Evolutionary conservation across 2,329 filamentous ascomycete species (phyloP), one percentile per base, ranked within the genome.

Genomic region (Hypoxylon sp.): DNA sequence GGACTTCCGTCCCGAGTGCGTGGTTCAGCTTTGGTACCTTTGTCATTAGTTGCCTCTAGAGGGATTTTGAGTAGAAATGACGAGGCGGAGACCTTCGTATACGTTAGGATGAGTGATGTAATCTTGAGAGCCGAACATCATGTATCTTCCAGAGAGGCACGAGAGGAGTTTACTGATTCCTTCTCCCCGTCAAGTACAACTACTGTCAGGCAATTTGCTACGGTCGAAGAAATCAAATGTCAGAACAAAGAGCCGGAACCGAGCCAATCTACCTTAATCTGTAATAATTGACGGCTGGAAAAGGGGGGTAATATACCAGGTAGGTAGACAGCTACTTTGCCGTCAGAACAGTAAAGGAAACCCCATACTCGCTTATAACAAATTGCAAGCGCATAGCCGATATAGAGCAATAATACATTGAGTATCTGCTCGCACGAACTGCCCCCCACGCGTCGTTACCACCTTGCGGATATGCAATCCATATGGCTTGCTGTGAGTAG

Each of bases 401-500:
- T 31, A 24, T 43, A 46, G 20, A 37, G 7, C 24, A 11, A 42
- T 8, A 48, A 42, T 37, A 31, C 35, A 21, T 21, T 33, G 18
- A 41, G 47, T 41, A 41, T 42, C 26, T 27, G 13, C 35, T 11
- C 18, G 24, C 17, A 51, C 24, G 40, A 29, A 45, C 38, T 27
- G 37, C 50, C 55, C n/a, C 54, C 55, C 55, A 52, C 55, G 45
- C 21, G 21, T 33, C 5, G 24, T 53, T 35, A 17, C 26, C 42
- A 48, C n/a, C n/a, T n/a, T 46, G 17, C 46, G 37, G 48, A 23
- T 26, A 37, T 11, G 15, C 31, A 33, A 48, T 50, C 49, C 54
- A 55, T 54, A 54, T 59, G 15, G 33, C 40, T n/a, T n/a, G n/a
- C n/a, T n/a, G n/a, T n/a, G 40, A 45, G 21, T n/a, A 29, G 33